A percentile compares a stretch with the other conserved stretches of the same genome.
Evolutionary conservation across 495 filamentous ascomycete species (phyloP).

Genomic region (Podospora anserina): DNA sequence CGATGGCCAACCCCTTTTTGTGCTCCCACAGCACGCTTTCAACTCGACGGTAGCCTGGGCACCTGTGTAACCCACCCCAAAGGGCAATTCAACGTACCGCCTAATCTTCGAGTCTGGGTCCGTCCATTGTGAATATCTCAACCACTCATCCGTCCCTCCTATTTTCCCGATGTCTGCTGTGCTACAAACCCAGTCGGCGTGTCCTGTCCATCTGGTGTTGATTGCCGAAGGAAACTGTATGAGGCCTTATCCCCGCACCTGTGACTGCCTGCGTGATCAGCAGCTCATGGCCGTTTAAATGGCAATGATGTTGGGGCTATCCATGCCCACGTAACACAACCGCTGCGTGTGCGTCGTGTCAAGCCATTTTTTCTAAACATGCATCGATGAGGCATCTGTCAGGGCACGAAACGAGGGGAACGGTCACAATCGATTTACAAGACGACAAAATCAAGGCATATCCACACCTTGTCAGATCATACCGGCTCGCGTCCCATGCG

Average conservation of each 20-base stretch:
- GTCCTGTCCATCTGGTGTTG: not conserved
- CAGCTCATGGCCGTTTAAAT: not conserved
- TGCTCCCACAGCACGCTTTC: not conserved
- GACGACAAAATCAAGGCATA: not conserved
- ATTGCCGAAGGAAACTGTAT: not conserved
- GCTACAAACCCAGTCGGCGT: not conserved
- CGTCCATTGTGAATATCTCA: not conserved
- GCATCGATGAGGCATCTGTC: conserved; percentile 5
- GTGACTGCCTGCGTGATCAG: conserved; percentile 4
- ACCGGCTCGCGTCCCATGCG: not conserved
- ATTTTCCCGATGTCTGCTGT: not conserved
- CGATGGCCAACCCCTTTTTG: not conserved
- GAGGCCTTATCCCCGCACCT: not conserved
- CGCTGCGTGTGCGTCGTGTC: not conserved
- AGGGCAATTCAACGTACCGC: not conserved
- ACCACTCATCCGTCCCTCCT: not conserved
- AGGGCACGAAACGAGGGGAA: not conserved
- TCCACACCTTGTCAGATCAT: not conserved
- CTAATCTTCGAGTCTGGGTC: not conserved
- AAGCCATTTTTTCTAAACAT: conserved; percentile 3
- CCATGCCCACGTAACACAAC: conserved; percentile 9
- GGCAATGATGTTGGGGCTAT: not conserved
- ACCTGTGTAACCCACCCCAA: conserved; percentile 7
- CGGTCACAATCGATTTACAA: not conserved
- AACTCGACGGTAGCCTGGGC: not conserved